Base-by-base conservation (phyloP, 352 stramenopile species). In the Phytophthora aleatoria region DNA sequence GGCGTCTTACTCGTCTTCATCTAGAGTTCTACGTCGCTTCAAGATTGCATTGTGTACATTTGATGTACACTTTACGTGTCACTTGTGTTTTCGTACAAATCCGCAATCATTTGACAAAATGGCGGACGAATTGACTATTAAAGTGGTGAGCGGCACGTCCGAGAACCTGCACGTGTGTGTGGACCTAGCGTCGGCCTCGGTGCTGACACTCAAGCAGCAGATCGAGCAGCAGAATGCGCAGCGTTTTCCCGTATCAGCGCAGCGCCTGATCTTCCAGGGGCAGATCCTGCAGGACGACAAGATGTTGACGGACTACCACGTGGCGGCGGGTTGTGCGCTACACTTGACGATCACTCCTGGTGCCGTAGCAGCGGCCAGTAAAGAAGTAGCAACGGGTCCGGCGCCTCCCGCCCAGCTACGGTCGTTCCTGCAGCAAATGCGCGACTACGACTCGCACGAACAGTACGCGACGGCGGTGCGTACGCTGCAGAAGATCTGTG, bases 231-330 rank as follows among this genome's bases (percentile, higher is more conserved):
- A 89, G 54, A 73, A 90, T 49, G 52, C 67, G 33, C 57, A 50
- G 47, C 83, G 79, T 20, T 95, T 89, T 60, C 83, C 84, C 2
- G 73, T 86, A 11, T 69, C 73, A 20, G 81, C 83, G 15, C 87
- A 95, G 74, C 87, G 87, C 9, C 72, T 95, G 38, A 95, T 95
- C 57, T 95, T 95, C 69, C 85, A 95, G 63, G 87, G 87, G 15
- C 85, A 92, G 61, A 91, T 95, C 70, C 65, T 95, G 27, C 80
- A 94, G 66, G 72, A 95, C 67, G 81, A 76, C 47, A 86, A 89
- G 50, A 48, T 69, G 9, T 61, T 95, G 57, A 62, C 62, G 57
- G 85, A 86, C 13, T 95, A 95, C 74, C 68, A 75, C 64, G 76
- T 95, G 56, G 51, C 49, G 2, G 57, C 69, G 1, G 87, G 81